A percentile compares a stretch with the other conserved stretches of the same genome.
These are phyloP conservation scores for Cryptococcus sp. DNA, from an alignment of 1,284 basidiomycete genomes.

Conservation along the genomic window DNA sequence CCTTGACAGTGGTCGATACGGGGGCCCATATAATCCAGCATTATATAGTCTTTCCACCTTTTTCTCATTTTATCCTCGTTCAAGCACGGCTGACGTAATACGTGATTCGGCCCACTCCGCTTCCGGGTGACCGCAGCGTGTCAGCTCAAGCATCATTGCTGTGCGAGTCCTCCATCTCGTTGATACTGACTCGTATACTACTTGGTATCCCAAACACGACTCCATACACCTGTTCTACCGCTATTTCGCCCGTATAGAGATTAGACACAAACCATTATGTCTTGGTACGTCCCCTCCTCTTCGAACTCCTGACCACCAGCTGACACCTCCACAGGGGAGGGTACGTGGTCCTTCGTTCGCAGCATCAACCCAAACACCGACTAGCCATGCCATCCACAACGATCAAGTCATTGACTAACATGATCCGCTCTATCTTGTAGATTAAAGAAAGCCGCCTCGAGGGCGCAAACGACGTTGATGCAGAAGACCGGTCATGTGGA, in stretches of 20 bases:
- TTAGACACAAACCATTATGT: conserved; percentile 5
- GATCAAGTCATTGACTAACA: background rate
- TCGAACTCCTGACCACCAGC: background rate
- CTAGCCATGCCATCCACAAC: too few species aligned
- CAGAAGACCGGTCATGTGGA: conserved; percentile 99
- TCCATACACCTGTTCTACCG: too few species aligned
- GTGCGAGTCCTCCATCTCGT: too few species aligned
- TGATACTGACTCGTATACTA: too few species aligned
- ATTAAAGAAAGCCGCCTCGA: conserved; percentile 91
- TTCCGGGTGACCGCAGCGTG: background rate
- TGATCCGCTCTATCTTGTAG: conserved; percentile 53
- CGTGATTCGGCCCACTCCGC: background rate
- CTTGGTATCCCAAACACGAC: too few species aligned
- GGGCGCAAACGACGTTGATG: conserved; percentile 88
- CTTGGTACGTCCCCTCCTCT: conserved; percentile 8
- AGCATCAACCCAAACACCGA: too few species aligned
- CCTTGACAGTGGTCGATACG: background rate
- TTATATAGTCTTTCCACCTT: too few species aligned
- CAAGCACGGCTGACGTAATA: background rate
- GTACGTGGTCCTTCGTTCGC: conserved; percentile 19
- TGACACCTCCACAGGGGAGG: conserved; percentile 31
- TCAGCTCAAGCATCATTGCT: too few species aligned
- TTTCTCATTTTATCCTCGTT: too few species aligned
- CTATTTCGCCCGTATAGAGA: too few species aligned
- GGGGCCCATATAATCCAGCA: background rate